These are phyloP conservation scores for Kodamaea neixiangensis DNA, from an alignment of 805 yeast genomes.

Conservation along the genomic window DNA sequence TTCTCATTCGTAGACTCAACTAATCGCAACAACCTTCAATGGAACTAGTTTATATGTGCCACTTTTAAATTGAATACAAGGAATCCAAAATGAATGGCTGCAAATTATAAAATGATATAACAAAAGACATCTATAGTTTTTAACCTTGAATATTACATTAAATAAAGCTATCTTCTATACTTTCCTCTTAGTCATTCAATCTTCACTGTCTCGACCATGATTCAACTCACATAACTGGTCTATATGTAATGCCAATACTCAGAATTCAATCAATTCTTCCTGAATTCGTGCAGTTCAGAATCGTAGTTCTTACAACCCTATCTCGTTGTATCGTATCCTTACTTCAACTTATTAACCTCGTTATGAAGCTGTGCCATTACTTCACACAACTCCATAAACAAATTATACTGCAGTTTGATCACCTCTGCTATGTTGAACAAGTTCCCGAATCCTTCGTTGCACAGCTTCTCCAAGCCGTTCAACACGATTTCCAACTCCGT, in stretches of 20 bases:
- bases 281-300: no score
- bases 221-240: not conserved
- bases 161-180: not conserved
- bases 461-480: slow-evolving; percentile 40
- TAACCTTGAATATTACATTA: not conserved
- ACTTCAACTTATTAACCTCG: slow-evolving; percentile 25
- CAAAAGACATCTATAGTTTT: not conserved
- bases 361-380: slow-evolving; percentile 68
- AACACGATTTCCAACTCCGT: slow-evolving; percentile 59
- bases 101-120: no score
- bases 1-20: no score
- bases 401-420: slow-evolving; percentile 63
- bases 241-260: not conserved
- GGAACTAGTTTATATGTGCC: no score
- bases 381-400: slow-evolving; percentile 76
- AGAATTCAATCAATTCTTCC: no score
- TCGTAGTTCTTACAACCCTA: no score
- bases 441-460: slow-evolving; percentile 43
- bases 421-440: slow-evolving; percentile 55
- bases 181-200: not conserved
- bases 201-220: not conserved
- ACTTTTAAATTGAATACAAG: no score
- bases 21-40: no score
- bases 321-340: not conserved
- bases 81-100: not conserved